Evolutionary conservation across 1,139 yeast genomes (phyloP).

Genomic region (Candida sp.): DNA sequence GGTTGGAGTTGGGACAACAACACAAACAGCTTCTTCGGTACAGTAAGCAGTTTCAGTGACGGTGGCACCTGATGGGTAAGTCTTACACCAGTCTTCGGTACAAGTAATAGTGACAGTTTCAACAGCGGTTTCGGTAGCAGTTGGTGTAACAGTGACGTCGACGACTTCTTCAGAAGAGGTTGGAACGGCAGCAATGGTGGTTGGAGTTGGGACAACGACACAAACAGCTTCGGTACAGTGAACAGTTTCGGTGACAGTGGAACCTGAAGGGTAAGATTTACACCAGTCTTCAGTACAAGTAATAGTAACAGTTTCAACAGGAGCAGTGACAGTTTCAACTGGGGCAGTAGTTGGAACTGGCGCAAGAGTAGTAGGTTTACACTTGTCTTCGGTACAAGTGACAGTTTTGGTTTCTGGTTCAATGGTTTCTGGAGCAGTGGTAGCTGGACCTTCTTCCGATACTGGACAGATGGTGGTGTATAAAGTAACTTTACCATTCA

Average conservation of each 20-base stretch:
- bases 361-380: background rate
- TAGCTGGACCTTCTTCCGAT: conserved; percentile 14
- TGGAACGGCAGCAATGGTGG: conserved; percentile 9
- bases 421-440: conserved; percentile 29
- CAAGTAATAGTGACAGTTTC: conserved; percentile 11
- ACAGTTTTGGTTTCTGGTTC: conserved; percentile 10
- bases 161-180: background rate
- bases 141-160: conserved; percentile 6
- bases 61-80: conserved; percentile 9
- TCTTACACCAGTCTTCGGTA: conserved; percentile 2
- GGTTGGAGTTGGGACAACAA: conserved; percentile 8
- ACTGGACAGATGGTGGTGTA: conserved; percentile 51
- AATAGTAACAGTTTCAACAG: conserved; percentile 5
- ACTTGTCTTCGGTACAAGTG: conserved; percentile 7
- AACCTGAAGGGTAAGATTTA: background rate
- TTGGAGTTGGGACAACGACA: conserved; percentile 5
- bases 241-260: background rate
- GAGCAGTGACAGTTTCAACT: conserved; percentile 8
- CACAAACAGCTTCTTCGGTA: background rate
- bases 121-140: too few species aligned
- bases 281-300: conserved; percentile 2
- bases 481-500: conserved; percentile 37
- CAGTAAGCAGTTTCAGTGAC: conserved; percentile 5
- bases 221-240: background rate
- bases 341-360: conserved; percentile 4